Percentiles rank a stretch among this genome's conserved stretches.
These are phyloP conservation scores for Dendrobium huoshanense DNA, from an alignment of 106 monocot species.

Conservation along the genomic window DNA sequence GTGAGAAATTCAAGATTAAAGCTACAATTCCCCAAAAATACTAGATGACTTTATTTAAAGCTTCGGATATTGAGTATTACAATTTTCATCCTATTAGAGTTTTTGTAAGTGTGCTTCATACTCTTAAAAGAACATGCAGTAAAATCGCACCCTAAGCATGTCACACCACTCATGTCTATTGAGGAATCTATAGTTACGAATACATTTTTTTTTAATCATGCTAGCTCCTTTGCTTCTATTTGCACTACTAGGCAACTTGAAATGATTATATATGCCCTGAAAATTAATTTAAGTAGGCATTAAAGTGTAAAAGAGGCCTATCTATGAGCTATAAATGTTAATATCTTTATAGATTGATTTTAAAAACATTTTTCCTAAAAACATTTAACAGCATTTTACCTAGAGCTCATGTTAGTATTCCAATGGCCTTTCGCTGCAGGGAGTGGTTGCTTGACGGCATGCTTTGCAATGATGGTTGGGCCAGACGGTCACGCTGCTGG, in stretches of 20 bases:
- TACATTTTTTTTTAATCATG: background rate
- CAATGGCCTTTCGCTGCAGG: slow-evolving; percentile 27
- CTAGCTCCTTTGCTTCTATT: background rate
- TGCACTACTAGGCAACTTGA: background rate
- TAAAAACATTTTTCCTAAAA: background rate
- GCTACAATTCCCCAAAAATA: no score
- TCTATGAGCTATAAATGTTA: background rate
- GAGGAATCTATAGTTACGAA: background rate
- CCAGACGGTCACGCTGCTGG: slow-evolving; percentile 67
- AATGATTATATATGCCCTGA: background rate
- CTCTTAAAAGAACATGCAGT: no score
- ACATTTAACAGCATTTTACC: no score
- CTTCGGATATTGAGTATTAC: no score
- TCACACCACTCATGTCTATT: background rate
- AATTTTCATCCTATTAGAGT: no score
- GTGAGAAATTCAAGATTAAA: no score
- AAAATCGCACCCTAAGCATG: no score
- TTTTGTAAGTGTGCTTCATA: no score
- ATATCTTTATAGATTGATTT: background rate
- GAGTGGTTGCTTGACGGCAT: slow-evolving; percentile 83
- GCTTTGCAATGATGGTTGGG: slow-evolving; percentile 90
- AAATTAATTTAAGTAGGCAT: background rate
- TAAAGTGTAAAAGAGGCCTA: background rate
- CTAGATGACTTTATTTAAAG: no score
- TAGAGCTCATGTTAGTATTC: background rate